phyloP scores from a whole-genome alignment of 768 basidiomycete genomes.

The Gelatoporia subvermispora region DNA sequence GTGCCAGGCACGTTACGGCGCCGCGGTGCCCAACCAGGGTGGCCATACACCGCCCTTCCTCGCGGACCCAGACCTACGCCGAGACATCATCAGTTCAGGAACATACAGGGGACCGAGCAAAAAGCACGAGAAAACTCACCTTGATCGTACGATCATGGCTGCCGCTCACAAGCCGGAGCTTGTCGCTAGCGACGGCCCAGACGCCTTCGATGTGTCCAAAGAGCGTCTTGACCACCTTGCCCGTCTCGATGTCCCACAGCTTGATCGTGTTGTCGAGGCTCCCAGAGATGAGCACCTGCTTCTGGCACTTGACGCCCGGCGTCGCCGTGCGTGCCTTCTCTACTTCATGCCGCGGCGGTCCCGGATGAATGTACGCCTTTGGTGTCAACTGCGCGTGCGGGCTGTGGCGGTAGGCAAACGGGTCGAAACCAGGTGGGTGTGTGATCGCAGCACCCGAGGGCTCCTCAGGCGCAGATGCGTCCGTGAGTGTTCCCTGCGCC shows the following conservation, averaged over 20 bases:
- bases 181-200: slow-evolving; percentile 92
- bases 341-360: neutral
- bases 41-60: slow-evolving; percentile 79
- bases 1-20: slow-evolving; percentile 84
- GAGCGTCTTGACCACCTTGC: slow-evolving; percentile 70
- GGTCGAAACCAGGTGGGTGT: slow-evolving; percentile 3
- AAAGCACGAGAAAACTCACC: slow-evolving; percentile 39
- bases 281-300: slow-evolving; percentile 80
- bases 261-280: slow-evolving; percentile 94
- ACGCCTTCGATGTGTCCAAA: slow-evolving; percentile 99
- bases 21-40: slow-evolving; percentile 93
- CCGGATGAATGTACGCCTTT: slow-evolving; percentile 1
- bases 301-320: slow-evolving; percentile 25
- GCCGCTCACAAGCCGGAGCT: slow-evolving; percentile 84
- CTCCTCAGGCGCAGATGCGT: neutral
- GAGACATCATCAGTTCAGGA: neutral
- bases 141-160: slow-evolving; percentile 98
- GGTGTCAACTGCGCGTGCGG: neutral
- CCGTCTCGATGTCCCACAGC: slow-evolving; percentile 91
- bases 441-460: neutral
- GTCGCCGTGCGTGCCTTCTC: neutral
- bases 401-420: slow-evolving; percentile 3
- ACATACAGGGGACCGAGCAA: neutral
- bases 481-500: neutral
- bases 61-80: slow-evolving; percentile 84